Percentiles rank a stretch among this genome's conserved stretches.
Conservation (phyloP, 257 asterid species). For the Rehmannia glutinosa region DNA sequence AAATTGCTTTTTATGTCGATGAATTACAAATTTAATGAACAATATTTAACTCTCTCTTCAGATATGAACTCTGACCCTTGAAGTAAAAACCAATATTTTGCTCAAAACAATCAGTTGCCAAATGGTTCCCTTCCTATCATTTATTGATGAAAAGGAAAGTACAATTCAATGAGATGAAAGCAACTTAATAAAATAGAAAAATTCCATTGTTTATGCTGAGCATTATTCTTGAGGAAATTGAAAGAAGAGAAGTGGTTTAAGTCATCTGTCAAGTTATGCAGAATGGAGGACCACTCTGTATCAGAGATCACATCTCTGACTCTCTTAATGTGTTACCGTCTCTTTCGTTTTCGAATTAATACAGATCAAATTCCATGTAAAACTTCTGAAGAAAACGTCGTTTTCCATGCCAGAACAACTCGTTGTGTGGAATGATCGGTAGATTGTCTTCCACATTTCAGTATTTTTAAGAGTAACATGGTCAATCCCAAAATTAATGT, state of each 20-base stretch:
- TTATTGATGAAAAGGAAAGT: neutral
- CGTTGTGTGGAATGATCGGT: neutral
- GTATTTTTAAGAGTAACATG: too few species aligned
- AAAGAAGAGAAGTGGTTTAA: neutral
- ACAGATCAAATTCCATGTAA: neutral
- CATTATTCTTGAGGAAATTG: neutral
- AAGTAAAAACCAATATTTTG: too few species aligned
- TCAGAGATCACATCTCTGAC: neutral
- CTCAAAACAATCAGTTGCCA: neutral
- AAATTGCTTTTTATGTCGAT: too few species aligned
- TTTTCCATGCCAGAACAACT: neutral
- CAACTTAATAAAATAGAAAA: too few species aligned
- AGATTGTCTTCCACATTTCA: neutral
- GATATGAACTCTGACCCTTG: too few species aligned
- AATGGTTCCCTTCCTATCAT: neutral
- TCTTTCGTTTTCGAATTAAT: neutral
- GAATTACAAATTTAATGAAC: too few species aligned
- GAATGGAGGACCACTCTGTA: constrained; percentile 12
- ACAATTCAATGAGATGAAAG: too few species aligned
- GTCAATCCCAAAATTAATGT: neutral
- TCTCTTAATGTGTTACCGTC: neutral
- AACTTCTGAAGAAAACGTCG: neutral
- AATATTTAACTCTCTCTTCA: too few species aligned
- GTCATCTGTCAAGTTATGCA: neutral
- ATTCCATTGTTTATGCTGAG: neutral